Percentiles rank a stretch among this genome's conserved stretches.
These are phyloP conservation scores for Boletus sp. DNA, from an alignment of 768 basidiomycete species.

Conservation along the genomic window DNA sequence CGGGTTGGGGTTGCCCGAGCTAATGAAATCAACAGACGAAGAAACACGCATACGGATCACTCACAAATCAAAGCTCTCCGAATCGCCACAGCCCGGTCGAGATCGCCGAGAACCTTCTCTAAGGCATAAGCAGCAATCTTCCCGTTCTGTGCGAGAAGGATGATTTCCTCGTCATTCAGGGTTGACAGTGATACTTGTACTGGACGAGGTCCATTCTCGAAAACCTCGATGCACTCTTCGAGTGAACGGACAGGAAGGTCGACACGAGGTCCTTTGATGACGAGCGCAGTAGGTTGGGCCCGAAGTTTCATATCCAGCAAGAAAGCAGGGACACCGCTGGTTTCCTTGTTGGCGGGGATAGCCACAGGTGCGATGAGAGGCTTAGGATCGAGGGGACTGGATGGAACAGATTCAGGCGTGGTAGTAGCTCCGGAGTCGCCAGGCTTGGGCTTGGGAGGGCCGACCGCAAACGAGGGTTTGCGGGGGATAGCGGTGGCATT, in stretches of 20 bases:
- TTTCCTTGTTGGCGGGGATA: slow-evolving; percentile 17
- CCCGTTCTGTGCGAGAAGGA: slow-evolving; percentile 81
- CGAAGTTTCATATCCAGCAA: slow-evolving; percentile 35
- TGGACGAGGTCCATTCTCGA: slow-evolving; percentile 68
- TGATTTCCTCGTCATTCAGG: slow-evolving; percentile 89
- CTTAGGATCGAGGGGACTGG: slow-evolving; percentile 9
- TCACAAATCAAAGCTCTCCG: slow-evolving; percentile 87
- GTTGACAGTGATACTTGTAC: slow-evolving; percentile 52
- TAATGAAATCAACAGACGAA: slow-evolving; percentile 27
- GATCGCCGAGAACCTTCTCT: slow-evolving; percentile 89
- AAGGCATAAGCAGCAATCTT: slow-evolving; percentile 94
- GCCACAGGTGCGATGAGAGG: slow-evolving; percentile 27
- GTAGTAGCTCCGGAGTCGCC: slow-evolving; percentile 16
- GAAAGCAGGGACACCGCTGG: slow-evolving; percentile 26
- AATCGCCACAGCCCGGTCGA: slow-evolving; percentile 82
- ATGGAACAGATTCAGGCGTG: slow-evolving; percentile 16
- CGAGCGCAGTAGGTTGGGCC: slow-evolving; percentile 18
- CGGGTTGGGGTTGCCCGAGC: slow-evolving; percentile 83
- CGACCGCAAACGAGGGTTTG: slow-evolving; percentile 26
- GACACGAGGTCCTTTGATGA: slow-evolving; percentile 11
- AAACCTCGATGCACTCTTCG: slow-evolving; percentile 76
- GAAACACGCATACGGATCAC: slow-evolving; percentile 25
- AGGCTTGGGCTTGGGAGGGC: slow-evolving; percentile 16
- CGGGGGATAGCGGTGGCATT: slow-evolving; percentile 10
- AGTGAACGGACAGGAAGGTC: slow-evolving; percentile 46